phyloP scores from a whole-genome alignment of 352 stramenopile species.

The Globisporangium echinulatum region DNA sequence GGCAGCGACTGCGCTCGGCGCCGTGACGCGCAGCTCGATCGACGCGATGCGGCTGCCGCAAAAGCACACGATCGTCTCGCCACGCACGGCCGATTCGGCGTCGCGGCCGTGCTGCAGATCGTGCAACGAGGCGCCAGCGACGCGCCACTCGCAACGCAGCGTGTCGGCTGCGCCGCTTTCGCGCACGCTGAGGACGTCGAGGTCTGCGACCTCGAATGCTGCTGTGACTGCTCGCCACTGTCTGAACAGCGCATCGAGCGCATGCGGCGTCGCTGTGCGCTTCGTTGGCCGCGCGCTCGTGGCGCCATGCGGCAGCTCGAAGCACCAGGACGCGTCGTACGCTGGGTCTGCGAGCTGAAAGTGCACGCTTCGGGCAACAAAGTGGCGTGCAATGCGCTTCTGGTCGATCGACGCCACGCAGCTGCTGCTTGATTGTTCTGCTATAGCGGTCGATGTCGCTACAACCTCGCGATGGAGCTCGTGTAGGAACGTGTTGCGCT shows the following conservation, averaged over 20 bases:
- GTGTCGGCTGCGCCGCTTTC: slow-evolving; percentile 5
- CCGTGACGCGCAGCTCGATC: slow-evolving; percentile 3
- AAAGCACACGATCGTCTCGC: slow-evolving; percentile 25
- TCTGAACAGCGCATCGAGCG: slow-evolving; percentile 12
- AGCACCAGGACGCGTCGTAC: slow-evolving; percentile 17
- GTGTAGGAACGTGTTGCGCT: slow-evolving; percentile 27
- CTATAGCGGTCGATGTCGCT: background rate
- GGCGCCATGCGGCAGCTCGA: slow-evolving; percentile 6
- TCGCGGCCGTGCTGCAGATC: slow-evolving; percentile 17
- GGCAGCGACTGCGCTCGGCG: background rate
- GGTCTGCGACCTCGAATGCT: background rate
- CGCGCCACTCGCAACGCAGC: slow-evolving; percentile 21
- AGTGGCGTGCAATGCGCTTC: slow-evolving; percentile 18
- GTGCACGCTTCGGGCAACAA: slow-evolving; percentile 26
- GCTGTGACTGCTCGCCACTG: slow-evolving; percentile 20
- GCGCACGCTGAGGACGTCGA: background rate
- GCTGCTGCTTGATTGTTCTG: background rate
- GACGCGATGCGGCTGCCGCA: slow-evolving; percentile 6
- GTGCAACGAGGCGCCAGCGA: slow-evolving; percentile 16
- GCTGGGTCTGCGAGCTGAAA: slow-evolving; percentile 28
- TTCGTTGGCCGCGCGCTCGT: background rate
- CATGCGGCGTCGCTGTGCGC: background rate
- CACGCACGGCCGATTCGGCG: slow-evolving; percentile 11
- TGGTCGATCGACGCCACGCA: background rate
- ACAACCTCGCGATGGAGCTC: slow-evolving; percentile 17